Base-by-base conservation (phyloP, 257 asterid species). In the Cinchona pubescens region DNA sequence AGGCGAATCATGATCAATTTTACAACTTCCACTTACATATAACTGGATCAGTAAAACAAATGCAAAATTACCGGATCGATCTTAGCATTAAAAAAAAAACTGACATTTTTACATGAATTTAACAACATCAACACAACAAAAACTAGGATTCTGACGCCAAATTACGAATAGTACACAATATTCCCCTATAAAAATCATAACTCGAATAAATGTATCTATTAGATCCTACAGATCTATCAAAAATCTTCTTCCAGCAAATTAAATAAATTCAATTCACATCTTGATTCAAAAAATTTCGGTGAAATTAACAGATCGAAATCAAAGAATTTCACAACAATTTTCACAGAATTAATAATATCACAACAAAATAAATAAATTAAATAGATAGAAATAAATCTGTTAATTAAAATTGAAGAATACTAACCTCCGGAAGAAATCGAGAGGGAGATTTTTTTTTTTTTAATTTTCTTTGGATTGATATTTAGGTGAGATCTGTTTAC, bases 141-240 rank as follows among this genome's bases (percentile, higher is more conserved):
- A 40, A 42, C 13, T 8, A 42, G 37, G 16, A 64, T 19, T 18
- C 14, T 65, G 12, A 4, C 32, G 13, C 37, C 58, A 68, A 13
- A 68, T 27, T 5, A 43, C 9, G 0, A 27, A 27, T 37, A 69
- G 48, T 30, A 8, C 18, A 13, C 21, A 5, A 7, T 7, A 7
- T 46, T 7, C 29, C 45, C 67, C 67, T 14, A n/a, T n/a, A n/a
- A n/a, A 32, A 62, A 15, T 30, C 67, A 62, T 0, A 12, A 49
- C 23, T 30, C 7, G 43, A 25, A 10, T n/a, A 9, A n/a, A n/a
- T n/a, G n/a, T n/a, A n/a, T n/a, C n/a, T n/a, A n/a, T n/a, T 40
- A 66, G 45, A 42, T 32, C 43, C 74, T 16, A 14, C 73, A 69
- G 74, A 69, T 69, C 61, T 48, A 69, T 48, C 34, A 45, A 68